Base-by-base conservation (phyloP, 768 basidiomycete species). In the Calocera viscosa region DNA sequence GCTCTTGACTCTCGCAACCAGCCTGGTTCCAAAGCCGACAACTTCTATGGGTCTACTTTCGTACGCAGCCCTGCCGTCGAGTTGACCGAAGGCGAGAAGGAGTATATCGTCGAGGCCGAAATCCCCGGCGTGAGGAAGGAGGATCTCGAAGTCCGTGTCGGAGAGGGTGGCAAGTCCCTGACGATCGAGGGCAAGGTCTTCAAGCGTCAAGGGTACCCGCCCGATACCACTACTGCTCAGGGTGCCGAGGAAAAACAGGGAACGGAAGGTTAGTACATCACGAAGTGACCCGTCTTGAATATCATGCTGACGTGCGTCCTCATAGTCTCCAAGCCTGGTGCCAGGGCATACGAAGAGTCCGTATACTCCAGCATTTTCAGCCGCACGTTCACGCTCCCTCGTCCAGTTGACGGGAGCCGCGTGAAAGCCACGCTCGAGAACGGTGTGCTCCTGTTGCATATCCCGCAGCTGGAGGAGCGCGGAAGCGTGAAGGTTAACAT, bases 41-140 rank as follows among this genome's bases (percentile, higher is more conserved):
- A 10, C 30, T 60, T 60, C 30, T 28, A 5, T 10, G 53, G 53
- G 22, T 60, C 53, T 12, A 60, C 53, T 16, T 60, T 60, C 14
- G 43, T 64, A 1, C 22, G 32, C 22, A 65, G 60, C n/a, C 87
- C 88, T 17, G 82, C 85, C 0, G 78, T 91, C 5, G 89, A 91
- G 69, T 74, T 91, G 8, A 78, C 80, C 1, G 89, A 91, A 70
- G 81, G 85, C 67, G 83, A 81, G 0, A 79, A 84, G 73, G 78
- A 80, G 41, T 90, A 87, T 70, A 69, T 89, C 64, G 77, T 91
- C 43, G 86, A 90, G 71, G 88, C 88, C 1, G 90, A 91, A 72
- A 72, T 91, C 30, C 90, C 89, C 24, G 89, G 89, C 0, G 84
- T 91, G 30, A 85, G 83, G 74, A 89, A 86, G 78, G 88, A 90